Percentiles rank a stretch among this genome's conserved stretches.
Evolutionary conservation across 1,284 basidiomycete species (phyloP).

Genomic region (Anthracocystis panici-leucophaei): DNA sequence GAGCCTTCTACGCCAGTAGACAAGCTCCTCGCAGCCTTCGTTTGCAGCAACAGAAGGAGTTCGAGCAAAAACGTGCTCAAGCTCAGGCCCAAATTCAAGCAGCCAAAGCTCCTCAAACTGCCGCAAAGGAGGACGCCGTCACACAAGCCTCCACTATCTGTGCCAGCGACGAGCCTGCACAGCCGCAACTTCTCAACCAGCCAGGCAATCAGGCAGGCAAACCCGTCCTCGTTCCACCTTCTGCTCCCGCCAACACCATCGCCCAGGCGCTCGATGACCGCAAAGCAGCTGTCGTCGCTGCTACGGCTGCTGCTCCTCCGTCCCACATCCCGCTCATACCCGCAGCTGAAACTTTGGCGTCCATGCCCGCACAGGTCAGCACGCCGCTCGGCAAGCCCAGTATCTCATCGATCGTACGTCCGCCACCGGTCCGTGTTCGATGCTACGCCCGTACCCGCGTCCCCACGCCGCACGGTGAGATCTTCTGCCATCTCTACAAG

Average conservation of each 20-base stretch:
- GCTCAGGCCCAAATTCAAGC: not conserved
- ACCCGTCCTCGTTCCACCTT: constrained; percentile 29
- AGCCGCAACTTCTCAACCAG: constrained; percentile 27
- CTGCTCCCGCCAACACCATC: constrained; percentile 25
- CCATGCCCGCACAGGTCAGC: constrained; percentile 28
- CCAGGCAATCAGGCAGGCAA: constrained; percentile 39
- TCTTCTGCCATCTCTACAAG: constrained; percentile 90
- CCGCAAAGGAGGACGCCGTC: constrained; percentile 9
- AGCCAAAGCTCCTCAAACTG: not conserved
- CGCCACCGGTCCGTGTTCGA: constrained; percentile 72
- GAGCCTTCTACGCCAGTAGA: constrained; percentile 48
- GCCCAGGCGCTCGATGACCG: constrained; percentile 40
- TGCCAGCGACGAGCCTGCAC: constrained; percentile 39
- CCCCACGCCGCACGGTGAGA: constrained; percentile 93
- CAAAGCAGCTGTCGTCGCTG: constrained; percentile 36
- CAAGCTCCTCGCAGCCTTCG: constrained; percentile 54
- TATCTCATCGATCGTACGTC: constrained; percentile 55
- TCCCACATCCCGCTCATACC: constrained; percentile 23
- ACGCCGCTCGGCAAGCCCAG: constrained; percentile 31
- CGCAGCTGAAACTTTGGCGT: constrained; percentile 7
- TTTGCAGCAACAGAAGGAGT: constrained; percentile 39
- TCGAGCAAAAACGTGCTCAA: constrained; percentile 33
- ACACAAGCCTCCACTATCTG: constrained; percentile 19
- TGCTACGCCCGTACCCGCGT: constrained; percentile 98
- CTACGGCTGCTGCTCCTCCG: not conserved